Evolutionary conservation across 257 asterid species (phyloP), one percentile per base, ranked within the genome.

Genomic region (Salvia rosmarinus): DNA sequence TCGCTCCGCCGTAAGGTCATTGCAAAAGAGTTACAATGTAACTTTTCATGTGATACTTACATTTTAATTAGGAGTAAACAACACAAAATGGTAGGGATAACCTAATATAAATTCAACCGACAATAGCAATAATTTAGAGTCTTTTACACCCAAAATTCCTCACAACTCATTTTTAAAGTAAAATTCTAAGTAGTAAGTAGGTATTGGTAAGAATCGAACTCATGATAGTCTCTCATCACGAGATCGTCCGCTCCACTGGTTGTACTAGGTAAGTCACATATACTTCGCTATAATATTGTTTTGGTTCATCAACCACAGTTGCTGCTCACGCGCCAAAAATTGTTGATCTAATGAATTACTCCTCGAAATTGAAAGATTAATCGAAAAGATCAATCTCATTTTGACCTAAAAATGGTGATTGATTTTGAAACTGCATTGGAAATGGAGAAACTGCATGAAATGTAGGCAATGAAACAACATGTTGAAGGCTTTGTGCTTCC

Each of bases 201-300:
- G 1, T 12, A 9, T 17, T 37, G 67, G 14, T 37, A 19, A 61
- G 42, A 61, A 1, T 32, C 11, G 20, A 56, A 16, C 6, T 19
- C 49, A 14, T 25, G 16, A 56, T 7, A 16, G 12, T 3, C 35
- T 2, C 4, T 2, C 3, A 5, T 5, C 43, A 58, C 17, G 64
- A 16, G 28, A 9, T 37, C 39, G 20, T 21, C 8, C 20, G 9
- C 6, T 63, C 69, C 69, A 40, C 39, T 21, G 0, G n/a, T 55
- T 63, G 21, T 7, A 21, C 69, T 40, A 64, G 25, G 52, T 69
- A 86, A 37, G 81, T 68, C 68, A 78, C 47, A 66, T 84, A 81
- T 84, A 82, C 77, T 88, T 90, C 59, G 90, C 86, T 69, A 88
- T 87, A 56, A 88, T 85, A 78, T 85, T 90, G 81, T 85, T 85